Conservation (phyloP, 2,329 filamentous ascomycete species). For the Pseudogymnoascus sp. region DNA sequence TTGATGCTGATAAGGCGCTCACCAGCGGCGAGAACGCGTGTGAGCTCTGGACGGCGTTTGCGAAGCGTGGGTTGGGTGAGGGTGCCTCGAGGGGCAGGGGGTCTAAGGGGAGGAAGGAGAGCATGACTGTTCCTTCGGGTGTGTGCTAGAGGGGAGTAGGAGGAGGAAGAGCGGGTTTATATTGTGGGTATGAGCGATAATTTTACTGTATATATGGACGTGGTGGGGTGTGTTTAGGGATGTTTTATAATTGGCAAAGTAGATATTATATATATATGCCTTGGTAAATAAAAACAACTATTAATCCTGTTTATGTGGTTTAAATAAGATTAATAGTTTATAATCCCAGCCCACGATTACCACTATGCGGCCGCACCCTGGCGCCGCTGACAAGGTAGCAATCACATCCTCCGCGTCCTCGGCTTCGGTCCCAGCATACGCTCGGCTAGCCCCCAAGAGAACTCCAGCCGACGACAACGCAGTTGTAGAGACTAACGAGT, state of each 20-base stretch:
- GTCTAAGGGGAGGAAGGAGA: not conserved
- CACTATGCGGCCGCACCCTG: too few species aligned
- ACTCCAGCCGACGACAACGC: too few species aligned
- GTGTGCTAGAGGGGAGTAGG: not conserved
- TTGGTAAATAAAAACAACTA: not conserved
- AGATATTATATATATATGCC: not conserved
- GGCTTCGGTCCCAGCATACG: too few species aligned
- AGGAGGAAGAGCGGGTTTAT: not conserved
- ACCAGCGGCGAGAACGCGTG: conserved; percentile 44
- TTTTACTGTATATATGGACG: not conserved
- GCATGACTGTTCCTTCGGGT: not conserved
- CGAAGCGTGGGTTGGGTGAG: conserved; percentile 45
- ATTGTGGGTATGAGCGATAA: not conserved
- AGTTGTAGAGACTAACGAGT: too few species aligned
- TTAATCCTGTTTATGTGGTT: too few species aligned
- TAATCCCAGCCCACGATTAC: too few species aligned
- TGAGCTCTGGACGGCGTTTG: conserved; percentile 46
- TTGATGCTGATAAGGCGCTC: conserved; percentile 45
- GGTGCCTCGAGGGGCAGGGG: conserved; percentile 11
- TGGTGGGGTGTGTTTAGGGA: not conserved
- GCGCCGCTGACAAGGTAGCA: too few species aligned
- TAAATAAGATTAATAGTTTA: too few species aligned
- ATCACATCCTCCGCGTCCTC: too few species aligned
- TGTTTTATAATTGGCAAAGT: not conserved
- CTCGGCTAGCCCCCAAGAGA: too few species aligned